Conservation (phyloP, 1,139 yeast genomes). For the Kurtzmaniella quercitrusa region DNA sequence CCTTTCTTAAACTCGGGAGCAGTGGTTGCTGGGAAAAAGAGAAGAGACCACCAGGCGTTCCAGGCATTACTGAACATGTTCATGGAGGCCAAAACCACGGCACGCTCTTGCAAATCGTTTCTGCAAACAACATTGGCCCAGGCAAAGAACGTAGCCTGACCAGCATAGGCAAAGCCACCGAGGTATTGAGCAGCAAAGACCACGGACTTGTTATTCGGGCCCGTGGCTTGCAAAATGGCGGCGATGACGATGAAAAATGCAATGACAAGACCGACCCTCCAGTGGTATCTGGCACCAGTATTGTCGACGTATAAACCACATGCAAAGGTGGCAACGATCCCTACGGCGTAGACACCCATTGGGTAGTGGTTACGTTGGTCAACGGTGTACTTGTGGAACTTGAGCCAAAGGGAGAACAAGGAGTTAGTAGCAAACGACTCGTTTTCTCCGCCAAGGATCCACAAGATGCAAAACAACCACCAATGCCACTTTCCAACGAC, state of each 20-base stretch:
- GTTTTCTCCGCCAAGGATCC: constrained; percentile 60
- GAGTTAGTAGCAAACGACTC: constrained; percentile 51
- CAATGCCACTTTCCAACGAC: constrained; percentile 56
- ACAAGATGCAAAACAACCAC: constrained; percentile 50
- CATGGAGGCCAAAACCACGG: constrained; percentile 57
- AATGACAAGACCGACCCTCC: constrained; percentile 45
- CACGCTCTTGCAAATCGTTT: constrained; percentile 52
- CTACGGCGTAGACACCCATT: constrained; percentile 54
- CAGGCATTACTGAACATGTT: constrained; percentile 60
- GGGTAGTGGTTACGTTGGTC: constrained; percentile 50
- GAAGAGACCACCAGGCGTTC: constrained; percentile 60
- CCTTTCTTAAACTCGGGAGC: constrained; percentile 51
- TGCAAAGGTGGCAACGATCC: constrained; percentile 42
- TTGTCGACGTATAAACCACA: constrained; percentile 46
- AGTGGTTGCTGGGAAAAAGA: constrained; percentile 47
- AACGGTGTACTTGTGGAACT: constrained; percentile 38
- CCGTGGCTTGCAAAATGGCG: constrained; percentile 33
- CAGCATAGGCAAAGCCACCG: constrained; percentile 51
- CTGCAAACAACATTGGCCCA: constrained; percentile 58
- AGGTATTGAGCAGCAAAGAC: constrained; percentile 54
- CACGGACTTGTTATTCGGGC: constrained; percentile 28
- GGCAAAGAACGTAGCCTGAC: constrained; percentile 55
- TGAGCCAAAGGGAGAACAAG: constrained; percentile 49
- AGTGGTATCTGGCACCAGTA: constrained; percentile 47
- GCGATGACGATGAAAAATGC: constrained; percentile 36